Conservation (phyloP, 2,329 filamentous ascomycete genomes). For the Alternaria sp. region DNA sequence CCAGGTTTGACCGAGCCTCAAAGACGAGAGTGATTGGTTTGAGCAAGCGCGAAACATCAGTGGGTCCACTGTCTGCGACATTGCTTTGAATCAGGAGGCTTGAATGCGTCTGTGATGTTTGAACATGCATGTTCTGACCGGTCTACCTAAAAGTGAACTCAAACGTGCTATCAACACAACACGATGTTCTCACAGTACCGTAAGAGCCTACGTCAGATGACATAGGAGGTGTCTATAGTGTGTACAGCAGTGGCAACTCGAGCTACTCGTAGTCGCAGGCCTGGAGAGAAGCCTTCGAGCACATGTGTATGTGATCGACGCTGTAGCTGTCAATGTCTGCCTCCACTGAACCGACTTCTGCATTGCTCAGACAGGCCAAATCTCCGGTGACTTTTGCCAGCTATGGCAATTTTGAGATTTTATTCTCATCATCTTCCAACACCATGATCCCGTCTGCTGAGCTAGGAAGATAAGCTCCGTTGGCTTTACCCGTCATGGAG, state of each 20-base stretch:
- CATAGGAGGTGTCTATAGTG: not conserved
- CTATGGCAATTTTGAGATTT: slow-evolving; percentile 6
- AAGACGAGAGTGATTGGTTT: slow-evolving; percentile 27
- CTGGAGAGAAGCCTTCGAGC: not conserved
- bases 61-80: slow-evolving; percentile 9
- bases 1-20: slow-evolving; percentile 25
- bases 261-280: not conserved
- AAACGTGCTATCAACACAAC: slow-evolving; percentile 18
- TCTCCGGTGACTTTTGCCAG: slow-evolving; percentile 1
- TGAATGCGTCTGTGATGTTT: slow-evolving; percentile 21
- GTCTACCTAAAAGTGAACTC: slow-evolving; percentile 16
- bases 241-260: not conserved
- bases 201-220: not conserved
- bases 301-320: not conserved
- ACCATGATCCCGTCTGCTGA: slow-evolving; percentile 17
- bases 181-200: not conserved
- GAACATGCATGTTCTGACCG: slow-evolving; percentile 28
- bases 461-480: slow-evolving; percentile 7
- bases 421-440: slow-evolving; percentile 17
- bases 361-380: slow-evolving; percentile 16
- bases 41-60: slow-evolving; percentile 25
- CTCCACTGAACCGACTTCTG: slow-evolving; percentile 6
- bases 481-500: slow-evolving; percentile 12
- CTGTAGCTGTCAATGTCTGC: slow-evolving; percentile 6
- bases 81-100: slow-evolving; percentile 25